Conservation (phyloP, 2,329 filamentous ascomycete genomes). For the Sarocladium oryzae region DNA sequence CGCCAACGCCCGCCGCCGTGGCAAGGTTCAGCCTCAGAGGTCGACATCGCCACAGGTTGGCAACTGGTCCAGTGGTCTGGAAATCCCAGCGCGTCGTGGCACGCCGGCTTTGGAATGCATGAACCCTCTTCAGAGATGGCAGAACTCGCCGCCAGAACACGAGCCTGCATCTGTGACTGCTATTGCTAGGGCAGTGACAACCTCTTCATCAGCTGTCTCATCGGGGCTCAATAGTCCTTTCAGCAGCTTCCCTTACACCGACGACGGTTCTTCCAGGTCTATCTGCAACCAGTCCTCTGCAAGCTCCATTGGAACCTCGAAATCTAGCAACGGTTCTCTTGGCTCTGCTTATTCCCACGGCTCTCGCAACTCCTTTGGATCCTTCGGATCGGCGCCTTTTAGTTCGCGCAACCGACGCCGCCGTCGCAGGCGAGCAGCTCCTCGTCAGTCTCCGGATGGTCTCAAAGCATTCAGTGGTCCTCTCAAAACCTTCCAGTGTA, state of each 20-base stretch:
- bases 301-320: slow-evolving; percentile 55
- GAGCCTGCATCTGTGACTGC: slow-evolving; percentile 53
- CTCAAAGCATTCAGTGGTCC: slow-evolving; percentile 20
- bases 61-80: slow-evolving; percentile 41
- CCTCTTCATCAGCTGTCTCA: slow-evolving; percentile 43
- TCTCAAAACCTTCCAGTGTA: slow-evolving; percentile 57
- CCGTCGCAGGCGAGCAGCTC: slow-evolving; percentile 38
- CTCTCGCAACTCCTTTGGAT: slow-evolving; percentile 51
- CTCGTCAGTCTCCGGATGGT: slow-evolving; percentile 18
- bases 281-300: slow-evolving; percentile 53
- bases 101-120: slow-evolving; percentile 48
- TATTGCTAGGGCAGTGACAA: slow-evolving; percentile 51
- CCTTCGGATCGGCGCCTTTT: slow-evolving; percentile 38
- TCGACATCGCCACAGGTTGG: slow-evolving; percentile 63
- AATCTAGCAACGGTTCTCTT: slow-evolving; percentile 52
- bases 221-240: slow-evolving; percentile 53
- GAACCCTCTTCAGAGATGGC: slow-evolving; percentile 54
- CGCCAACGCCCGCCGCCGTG: slow-evolving; percentile 77
- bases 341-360: slow-evolving; percentile 53
- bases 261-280: slow-evolving; percentile 54
- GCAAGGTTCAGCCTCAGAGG: slow-evolving; percentile 62
- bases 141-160: slow-evolving; percentile 52
- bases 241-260: slow-evolving; percentile 50
- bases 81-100: slow-evolving; percentile 60
- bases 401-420: slow-evolving; percentile 40